Evolutionary conservation across 2,329 filamentous ascomycete species (phyloP).

Genomic region (Chaetomiaceae sp.): DNA sequence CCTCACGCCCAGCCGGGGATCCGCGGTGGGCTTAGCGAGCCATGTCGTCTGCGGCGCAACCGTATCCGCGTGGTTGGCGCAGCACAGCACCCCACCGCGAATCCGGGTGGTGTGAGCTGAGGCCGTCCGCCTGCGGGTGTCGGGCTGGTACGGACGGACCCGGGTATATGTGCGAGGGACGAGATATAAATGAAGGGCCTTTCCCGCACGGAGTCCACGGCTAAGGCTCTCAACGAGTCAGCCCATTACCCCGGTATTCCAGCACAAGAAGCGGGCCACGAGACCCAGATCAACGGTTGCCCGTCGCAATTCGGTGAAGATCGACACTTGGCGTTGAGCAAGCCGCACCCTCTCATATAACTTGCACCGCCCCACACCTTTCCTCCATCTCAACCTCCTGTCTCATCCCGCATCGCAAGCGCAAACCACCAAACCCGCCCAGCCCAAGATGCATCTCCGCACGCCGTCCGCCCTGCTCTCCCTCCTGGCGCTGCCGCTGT

Average conservation of each 20-base stretch:
- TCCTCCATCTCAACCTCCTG: not conserved
- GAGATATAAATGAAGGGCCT: too few relatives aligned
- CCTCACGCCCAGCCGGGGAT: not conserved
- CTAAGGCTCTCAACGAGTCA: too few relatives aligned
- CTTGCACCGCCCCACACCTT: not conserved
- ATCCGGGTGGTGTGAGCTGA: not conserved
- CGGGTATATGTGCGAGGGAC: too few relatives aligned
- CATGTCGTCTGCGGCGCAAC: constrained; percentile 1
- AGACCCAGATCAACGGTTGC: not conserved
- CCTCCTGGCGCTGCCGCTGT: constrained; percentile 2
- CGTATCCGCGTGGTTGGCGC: constrained; percentile 1
- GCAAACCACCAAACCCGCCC: not conserved
- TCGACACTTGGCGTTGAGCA: constrained; percentile 1
- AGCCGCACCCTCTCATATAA: not conserved
- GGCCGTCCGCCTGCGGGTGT: too few relatives aligned
- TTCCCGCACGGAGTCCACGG: too few relatives aligned
- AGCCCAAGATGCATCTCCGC: constrained; percentile 9
- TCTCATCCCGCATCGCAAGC: not conserved
- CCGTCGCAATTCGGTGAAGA: constrained; percentile 3
- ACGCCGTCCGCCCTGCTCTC: constrained; percentile 1
- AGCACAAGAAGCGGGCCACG: not conserved
- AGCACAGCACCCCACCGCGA: not conserved
- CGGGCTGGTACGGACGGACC: too few relatives aligned
- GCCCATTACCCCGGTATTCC: not conserved
- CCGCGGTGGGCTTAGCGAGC: not conserved